Base-by-base conservation (phyloP, 2,329 filamentous ascomycete genomes). In the Xylaria sp. region DNA sequence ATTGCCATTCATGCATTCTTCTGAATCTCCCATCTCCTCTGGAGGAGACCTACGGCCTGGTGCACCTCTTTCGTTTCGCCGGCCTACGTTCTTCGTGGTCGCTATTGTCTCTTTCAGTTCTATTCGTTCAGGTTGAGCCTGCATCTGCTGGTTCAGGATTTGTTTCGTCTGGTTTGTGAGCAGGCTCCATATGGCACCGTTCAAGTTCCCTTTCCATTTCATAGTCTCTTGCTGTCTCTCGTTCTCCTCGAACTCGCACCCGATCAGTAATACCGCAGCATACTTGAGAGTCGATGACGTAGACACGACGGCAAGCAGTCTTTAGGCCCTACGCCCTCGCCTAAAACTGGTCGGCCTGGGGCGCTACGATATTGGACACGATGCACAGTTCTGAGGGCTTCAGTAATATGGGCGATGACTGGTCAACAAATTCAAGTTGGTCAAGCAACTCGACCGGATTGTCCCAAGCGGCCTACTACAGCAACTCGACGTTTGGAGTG, bases 91-190 rank as follows among this genome's bases (percentile, higher is more conserved):
- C 54, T 53, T 58, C 50, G 63, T 63, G 59, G 62, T 57, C 60
- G 57, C 59, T 61, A 57, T 54, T 55, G 39, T 61, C 63, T 57
- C 53, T 66, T 67, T n/a, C 67, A 67, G 72, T 70, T 70, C 67
- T 68, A 61, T 69, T 68, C 67, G 65, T 64, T 63, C 62, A 60
- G 54, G 53, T 63, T 63, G 53, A 60, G 54, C 63, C 60, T 57
- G 61, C 63, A 68, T 68, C 70, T 70, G 67, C 66, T 70, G 69
- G 69, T 67, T 71, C 72, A 70, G 71, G 71, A 70, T 65, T 69
- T 75, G 72, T 76, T 76, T 78, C 75, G 74, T 74, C 73, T 71
- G 63, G 69, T 72, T 72, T 70, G 66, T 71, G 71, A 73, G 69
- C 69, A 67, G 61, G 66, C 66, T 69, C 66, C 63, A 65, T 69